These are phyloP conservation scores for Beta corolliflora DNA, from an alignment of 179 eudicot genomes.

Conservation along the genomic window DNA sequence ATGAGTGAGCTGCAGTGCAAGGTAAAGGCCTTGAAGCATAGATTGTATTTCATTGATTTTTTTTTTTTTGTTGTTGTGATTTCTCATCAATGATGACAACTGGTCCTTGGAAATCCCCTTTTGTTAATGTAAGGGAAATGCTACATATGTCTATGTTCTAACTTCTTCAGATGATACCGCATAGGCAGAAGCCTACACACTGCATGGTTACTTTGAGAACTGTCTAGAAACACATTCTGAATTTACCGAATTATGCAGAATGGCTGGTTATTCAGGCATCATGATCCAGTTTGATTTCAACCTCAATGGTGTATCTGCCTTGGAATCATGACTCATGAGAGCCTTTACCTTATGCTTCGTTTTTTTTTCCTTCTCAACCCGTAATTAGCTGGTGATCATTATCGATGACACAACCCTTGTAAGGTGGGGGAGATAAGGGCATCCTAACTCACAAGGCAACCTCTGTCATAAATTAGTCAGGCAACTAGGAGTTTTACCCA, in stretches of 20 bases:
- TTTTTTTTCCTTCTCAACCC: too few species aligned
- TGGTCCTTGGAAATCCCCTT: neutral
- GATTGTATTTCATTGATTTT: neutral
- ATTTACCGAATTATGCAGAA: neutral
- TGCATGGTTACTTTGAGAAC: neutral
- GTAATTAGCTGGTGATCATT: too few species aligned
- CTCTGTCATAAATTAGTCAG: too few species aligned
- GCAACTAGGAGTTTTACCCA: too few species aligned
- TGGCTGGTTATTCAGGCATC: neutral
- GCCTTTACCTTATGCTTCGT: neutral
- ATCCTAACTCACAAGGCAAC: too few species aligned
- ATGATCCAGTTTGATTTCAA: neutral
- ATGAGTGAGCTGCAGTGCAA: constrained; percentile 69
- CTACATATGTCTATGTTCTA: neutral
- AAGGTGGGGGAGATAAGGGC: too few species aligned
- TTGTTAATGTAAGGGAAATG: neutral
- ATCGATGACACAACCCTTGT: too few species aligned
- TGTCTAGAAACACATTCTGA: neutral
- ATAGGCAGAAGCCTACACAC: neutral
- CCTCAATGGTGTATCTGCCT: neutral
- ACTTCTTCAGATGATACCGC: neutral
- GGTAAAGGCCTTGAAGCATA: constrained; percentile 39
- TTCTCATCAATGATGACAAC: neutral
- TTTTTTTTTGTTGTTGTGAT: neutral
- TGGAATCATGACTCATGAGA: neutral